A percentile compares a stretch with the other conserved stretches of the same genome.
Evolutionary conservation across 192 early-diverging fungal species (phyloP).

Genomic region (Umbelopsis ramanniana): DNA sequence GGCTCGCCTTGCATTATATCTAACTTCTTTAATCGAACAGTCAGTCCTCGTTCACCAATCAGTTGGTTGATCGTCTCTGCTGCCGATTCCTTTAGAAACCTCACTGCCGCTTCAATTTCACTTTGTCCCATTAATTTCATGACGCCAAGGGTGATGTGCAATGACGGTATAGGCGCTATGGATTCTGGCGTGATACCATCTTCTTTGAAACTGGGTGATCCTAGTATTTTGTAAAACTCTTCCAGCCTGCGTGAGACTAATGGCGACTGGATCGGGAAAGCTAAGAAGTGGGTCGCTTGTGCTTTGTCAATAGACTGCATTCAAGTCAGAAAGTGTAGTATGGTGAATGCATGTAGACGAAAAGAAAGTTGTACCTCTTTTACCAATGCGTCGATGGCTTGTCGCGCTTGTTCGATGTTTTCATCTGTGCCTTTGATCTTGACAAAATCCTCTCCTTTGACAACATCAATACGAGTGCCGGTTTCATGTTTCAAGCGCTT

Average conservation of each 20-base stretch:
- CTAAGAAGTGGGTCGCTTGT: conserved; percentile 32
- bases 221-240: conserved; percentile 28
- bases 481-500: conserved; percentile 35
- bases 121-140: conserved; percentile 30
- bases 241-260: conserved; percentile 23
- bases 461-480: conserved; percentile 35
- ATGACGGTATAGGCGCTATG: conserved; percentile 22
- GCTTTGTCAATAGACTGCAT: conserved; percentile 18
- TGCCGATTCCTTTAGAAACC: conserved; percentile 26
- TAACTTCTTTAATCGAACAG: conserved; percentile 27
- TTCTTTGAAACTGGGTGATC: conserved; percentile 6
- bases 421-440: conserved; percentile 38
- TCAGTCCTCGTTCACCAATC: background rate
- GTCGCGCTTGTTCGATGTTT: conserved; percentile 28
- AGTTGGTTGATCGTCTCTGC: conserved; percentile 8
- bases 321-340: background rate
- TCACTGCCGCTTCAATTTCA: conserved; percentile 28
- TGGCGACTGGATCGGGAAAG: conserved; percentile 20
- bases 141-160: conserved; percentile 39
- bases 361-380: conserved; percentile 15
- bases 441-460: conserved; percentile 27
- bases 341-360: too few species aligned
- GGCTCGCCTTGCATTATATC: conserved; percentile 32
- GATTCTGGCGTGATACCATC: conserved; percentile 21
- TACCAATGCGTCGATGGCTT: conserved; percentile 28